Percentiles rank a stretch among this genome's conserved stretches.
These are phyloP conservation scores for Scutellaria baicalensis DNA, from an alignment of 257 asterid species.

Conservation along the genomic window DNA sequence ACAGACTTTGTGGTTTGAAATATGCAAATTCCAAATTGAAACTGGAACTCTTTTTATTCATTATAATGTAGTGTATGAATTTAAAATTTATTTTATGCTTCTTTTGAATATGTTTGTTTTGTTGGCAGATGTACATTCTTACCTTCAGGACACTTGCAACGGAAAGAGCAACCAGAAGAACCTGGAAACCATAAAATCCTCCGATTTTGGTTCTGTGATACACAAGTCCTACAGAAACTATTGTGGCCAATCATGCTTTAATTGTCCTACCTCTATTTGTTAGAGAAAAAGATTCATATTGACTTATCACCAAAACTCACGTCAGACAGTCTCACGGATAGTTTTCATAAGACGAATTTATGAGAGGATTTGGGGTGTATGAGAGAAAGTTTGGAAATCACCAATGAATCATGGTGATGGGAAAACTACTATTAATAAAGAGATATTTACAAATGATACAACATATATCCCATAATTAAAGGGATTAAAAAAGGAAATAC, in stretches of 20 bases:
- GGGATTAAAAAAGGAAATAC: too few relatives aligned
- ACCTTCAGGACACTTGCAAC: constrained; percentile 84
- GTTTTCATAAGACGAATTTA: too few relatives aligned
- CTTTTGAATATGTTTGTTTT: neutral
- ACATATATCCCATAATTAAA: too few relatives aligned
- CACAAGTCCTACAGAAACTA: constrained; percentile 88
- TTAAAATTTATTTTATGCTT: neutral
- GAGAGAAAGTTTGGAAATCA: too few relatives aligned
- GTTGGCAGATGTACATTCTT: neutral
- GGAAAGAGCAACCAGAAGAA: constrained; percentile 96
- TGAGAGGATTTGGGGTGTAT: too few relatives aligned
- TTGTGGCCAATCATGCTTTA: constrained; percentile 92
- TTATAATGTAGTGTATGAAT: constrained; percentile 35
- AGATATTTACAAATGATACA: too few relatives aligned
- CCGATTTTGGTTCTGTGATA: constrained; percentile 92
- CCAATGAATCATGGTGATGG: too few relatives aligned
- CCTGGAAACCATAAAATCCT: constrained; percentile 86
- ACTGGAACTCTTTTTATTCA: constrained; percentile 59
- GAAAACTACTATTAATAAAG: too few relatives aligned
- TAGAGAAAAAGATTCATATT: constrained; percentile 68
- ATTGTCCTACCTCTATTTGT: constrained; percentile 92
- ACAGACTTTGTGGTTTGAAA: constrained; percentile 49
- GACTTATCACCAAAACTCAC: too few relatives aligned
- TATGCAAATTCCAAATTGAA: constrained; percentile 56
- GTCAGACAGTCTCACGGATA: too few relatives aligned